These are phyloP conservation scores for Vicia faba DNA, from an alignment of 306 rosid genomes.

Conservation along the genomic window DNA sequence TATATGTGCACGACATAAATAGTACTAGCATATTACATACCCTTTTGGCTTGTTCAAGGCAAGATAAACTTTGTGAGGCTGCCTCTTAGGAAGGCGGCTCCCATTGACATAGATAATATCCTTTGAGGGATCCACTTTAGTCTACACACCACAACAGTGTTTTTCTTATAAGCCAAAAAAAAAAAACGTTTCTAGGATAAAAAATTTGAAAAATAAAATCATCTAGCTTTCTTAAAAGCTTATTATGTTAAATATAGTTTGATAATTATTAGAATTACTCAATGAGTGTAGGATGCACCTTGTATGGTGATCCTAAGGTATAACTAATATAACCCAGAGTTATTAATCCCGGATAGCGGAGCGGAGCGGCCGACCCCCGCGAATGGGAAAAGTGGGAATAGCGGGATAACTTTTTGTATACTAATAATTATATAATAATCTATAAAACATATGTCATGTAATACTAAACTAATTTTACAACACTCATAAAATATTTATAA, in stretches of 20 bases:
- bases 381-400: too few relatives aligned
- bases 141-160: conserved; percentile 52
- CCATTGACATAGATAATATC: conserved; percentile 89
- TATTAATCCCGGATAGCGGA: too few relatives aligned
- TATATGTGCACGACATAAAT: background rate
- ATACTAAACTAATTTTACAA: too few relatives aligned
- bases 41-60: conserved; percentile 98
- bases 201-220: background rate
- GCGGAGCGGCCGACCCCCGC: too few relatives aligned
- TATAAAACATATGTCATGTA: too few relatives aligned
- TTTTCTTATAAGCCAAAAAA: background rate
- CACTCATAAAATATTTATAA: too few relatives aligned
- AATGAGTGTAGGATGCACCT: background rate
- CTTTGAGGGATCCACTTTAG: conserved; percentile 82
- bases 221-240: background rate
- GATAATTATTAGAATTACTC: background rate
- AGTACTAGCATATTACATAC: conserved; percentile 43
- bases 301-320: background rate
- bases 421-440: too few relatives aligned
- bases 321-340: background rate
- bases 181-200: background rate
- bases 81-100: conserved; percentile 87
- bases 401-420: too few relatives aligned
- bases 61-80: conserved; percentile 83
- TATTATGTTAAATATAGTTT: background rate